Conservation (phyloP, 352 stramenopile species). For the Phytophthora hybrid region DNA sequence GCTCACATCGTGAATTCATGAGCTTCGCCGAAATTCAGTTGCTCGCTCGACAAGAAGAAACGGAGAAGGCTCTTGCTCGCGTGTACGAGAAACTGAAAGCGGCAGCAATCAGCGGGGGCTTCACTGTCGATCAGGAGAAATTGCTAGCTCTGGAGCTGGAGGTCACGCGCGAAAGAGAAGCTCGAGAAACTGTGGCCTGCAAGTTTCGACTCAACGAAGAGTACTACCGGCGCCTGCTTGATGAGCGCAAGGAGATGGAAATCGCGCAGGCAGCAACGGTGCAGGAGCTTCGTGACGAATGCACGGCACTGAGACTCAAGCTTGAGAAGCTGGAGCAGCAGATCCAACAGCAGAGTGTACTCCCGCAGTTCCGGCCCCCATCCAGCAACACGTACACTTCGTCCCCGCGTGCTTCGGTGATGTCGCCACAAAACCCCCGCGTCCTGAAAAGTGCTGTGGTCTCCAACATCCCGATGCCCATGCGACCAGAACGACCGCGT, state of each 20-base stretch:
- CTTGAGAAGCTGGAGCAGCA: slow-evolving; percentile 56
- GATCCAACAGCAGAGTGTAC: slow-evolving; percentile 15
- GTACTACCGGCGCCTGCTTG: slow-evolving; percentile 51
- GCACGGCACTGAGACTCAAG: slow-evolving; percentile 40
- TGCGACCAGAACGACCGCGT: slow-evolving; percentile 62
- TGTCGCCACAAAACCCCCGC: slow-evolving; percentile 19
- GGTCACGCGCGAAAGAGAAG: slow-evolving; percentile 38
- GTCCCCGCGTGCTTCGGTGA: slow-evolving; percentile 12
- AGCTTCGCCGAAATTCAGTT: slow-evolving; percentile 49
- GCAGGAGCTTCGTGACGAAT: slow-evolving; percentile 49
- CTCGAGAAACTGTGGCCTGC: slow-evolving; percentile 43
- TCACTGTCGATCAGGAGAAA: slow-evolving; percentile 45
- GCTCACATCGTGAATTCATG: slow-evolving; percentile 71
- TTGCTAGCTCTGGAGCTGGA: slow-evolving; percentile 60
- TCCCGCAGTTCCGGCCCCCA: slow-evolving; percentile 25
- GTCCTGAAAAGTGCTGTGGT: slow-evolving; percentile 34
- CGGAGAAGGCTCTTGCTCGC: slow-evolving; percentile 32
- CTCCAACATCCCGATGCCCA: slow-evolving; percentile 49
- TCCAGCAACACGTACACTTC: slow-evolving; percentile 17
- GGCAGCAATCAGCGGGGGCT: slow-evolving; percentile 38
- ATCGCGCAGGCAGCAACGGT: slow-evolving; percentile 45
- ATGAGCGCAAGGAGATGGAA: slow-evolving; percentile 69
- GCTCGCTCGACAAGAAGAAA: slow-evolving; percentile 36
- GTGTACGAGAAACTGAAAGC: slow-evolving; percentile 43
- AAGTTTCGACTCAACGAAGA: slow-evolving; percentile 54